Percentiles rank a stretch among this genome's conserved stretches.
Evolutionary conservation across 805 yeast species (phyloP).

Genomic region (Kuraishia ogatae): DNA sequence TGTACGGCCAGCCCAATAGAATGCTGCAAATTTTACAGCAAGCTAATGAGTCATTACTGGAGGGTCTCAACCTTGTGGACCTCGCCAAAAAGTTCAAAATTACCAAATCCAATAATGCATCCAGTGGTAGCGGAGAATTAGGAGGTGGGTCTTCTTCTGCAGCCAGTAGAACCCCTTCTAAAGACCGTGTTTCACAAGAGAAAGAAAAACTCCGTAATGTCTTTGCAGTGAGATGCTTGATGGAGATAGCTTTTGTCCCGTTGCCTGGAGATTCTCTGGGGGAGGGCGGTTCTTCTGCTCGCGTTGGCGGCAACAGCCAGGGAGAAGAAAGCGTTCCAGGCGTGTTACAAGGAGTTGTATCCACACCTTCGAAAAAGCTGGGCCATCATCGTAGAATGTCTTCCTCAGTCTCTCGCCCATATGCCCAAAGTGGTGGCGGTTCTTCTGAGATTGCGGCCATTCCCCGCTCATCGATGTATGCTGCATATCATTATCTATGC

Average conservation of each 20-base stretch:
- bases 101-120: slow-evolving; percentile 6
- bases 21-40: slow-evolving; percentile 6
- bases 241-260: slow-evolving; percentile 13
- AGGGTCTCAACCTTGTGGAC: slow-evolving; percentile 8
- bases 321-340: neutral
- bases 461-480: slow-evolving; percentile 13
- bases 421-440: neutral
- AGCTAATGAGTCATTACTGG: slow-evolving; percentile 10
- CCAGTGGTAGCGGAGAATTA: neutral
- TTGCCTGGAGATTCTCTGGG: neutral
- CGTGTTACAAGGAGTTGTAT: neutral
- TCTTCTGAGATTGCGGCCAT: slow-evolving; percentile 2
- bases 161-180: neutral
- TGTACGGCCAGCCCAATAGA: neutral
- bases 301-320: neutral
- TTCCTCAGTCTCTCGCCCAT: neutral
- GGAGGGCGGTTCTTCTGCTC: neutral
- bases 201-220: slow-evolving; percentile 13
- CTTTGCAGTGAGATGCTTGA: slow-evolving; percentile 16
- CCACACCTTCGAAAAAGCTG: neutral
- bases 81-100: slow-evolving; percentile 10
- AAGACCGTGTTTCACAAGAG: slow-evolving; percentile 5
- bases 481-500: slow-evolving; percentile 14
- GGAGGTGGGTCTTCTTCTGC: neutral
- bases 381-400: neutral